Conservation (phyloP, 345 rosid genomes). For the Nephelium lappaceum region DNA sequence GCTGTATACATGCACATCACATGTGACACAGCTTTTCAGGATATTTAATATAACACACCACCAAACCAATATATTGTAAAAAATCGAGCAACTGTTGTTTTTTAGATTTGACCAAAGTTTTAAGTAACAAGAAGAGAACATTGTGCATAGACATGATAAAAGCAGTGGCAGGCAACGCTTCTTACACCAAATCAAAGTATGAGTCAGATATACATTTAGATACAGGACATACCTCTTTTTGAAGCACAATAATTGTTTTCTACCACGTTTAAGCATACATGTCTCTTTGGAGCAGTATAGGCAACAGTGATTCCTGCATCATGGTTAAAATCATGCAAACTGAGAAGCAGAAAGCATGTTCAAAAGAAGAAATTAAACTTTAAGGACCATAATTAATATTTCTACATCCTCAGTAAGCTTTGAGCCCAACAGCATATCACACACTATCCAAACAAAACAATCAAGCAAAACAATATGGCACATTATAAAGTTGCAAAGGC, state of each 20-base stretch:
- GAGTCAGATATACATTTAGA: background rate
- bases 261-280: slow-evolving; percentile 82
- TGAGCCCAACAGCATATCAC: slow-evolving; percentile 1
- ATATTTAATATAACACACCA: background rate
- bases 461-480: background rate
- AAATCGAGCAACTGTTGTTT: background rate
- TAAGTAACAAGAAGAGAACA: slow-evolving; percentile 1
- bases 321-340: slow-evolving; percentile 25
- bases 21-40: background rate
- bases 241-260: slow-evolving; percentile 95
- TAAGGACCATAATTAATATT: background rate
- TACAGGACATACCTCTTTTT: slow-evolving; percentile 61
- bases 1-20: background rate
- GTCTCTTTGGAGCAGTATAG: slow-evolving; percentile 79
- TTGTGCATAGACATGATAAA: background rate
- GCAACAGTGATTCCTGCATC: slow-evolving; percentile 73
- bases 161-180: slow-evolving; percentile 2
- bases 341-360: slow-evolving; percentile 14
- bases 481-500: background rate
- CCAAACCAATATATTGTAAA: no score
- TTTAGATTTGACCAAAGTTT: background rate
- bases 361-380: slow-evolving; percentile 9
- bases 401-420: background rate
- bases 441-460: background rate
- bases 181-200: slow-evolving; percentile 8